Percentiles rank a stretch among this genome's conserved stretches.
These are phyloP conservation scores for Somion occarium DNA, from an alignment of 1,284 basidiomycete species.

Conservation along the genomic window DNA sequence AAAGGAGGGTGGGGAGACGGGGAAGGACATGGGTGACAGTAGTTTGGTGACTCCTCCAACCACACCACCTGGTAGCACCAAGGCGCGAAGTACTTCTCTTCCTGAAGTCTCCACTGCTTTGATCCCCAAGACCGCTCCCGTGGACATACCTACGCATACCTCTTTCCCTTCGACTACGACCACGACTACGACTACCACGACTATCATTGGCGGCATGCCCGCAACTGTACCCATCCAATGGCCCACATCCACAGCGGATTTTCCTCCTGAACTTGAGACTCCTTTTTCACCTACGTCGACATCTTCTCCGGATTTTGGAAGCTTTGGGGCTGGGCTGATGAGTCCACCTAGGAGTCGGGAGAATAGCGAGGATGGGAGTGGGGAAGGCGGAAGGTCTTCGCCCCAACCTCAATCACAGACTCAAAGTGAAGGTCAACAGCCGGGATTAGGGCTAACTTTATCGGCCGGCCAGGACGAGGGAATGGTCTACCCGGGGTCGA, in stretches of 20 bases:
- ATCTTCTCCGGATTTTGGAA: background rate
- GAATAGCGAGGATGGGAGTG: constrained; percentile 7
- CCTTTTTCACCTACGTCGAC: constrained; percentile 1
- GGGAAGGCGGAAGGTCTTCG: background rate
- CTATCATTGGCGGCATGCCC: background rate
- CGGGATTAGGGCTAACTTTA: background rate
- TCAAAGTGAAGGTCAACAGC: background rate
- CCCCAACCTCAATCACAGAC: background rate
- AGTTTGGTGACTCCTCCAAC: constrained; percentile 14
- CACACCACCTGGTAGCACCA: constrained; percentile 16
- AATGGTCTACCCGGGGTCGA: background rate
- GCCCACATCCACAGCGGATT: background rate
- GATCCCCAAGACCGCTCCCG: background rate
- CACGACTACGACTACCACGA: background rate
- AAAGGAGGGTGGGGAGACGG: constrained; percentile 11
- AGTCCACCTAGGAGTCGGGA: constrained; percentile 5
- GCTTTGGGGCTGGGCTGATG: background rate
- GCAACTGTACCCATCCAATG: background rate
- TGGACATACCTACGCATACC: background rate
- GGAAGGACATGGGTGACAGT: constrained; percentile 1
- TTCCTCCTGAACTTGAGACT: background rate
- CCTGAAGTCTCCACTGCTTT: background rate
- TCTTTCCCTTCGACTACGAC: background rate
- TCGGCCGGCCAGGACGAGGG: background rate
- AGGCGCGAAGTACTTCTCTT: background rate